These are phyloP conservation scores for Populus davidiana DNA, from an alignment of 345 rosid species.

Conservation along the genomic window DNA sequence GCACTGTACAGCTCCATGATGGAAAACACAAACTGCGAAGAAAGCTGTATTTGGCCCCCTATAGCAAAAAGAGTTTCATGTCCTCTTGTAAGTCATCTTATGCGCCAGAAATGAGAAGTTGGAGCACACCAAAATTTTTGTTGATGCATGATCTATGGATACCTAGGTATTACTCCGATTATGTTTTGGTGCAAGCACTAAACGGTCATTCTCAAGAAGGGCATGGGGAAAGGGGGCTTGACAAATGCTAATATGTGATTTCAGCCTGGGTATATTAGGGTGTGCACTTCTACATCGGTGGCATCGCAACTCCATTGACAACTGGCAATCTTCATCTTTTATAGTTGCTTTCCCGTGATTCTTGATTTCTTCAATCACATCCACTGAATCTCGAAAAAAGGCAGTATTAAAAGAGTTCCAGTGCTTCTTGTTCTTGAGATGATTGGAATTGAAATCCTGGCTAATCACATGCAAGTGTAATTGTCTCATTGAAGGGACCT, in stretches of 20 bases:
- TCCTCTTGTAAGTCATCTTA: neutral
- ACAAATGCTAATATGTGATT: conserved; percentile 62
- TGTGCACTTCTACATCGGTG: conserved; percentile 80
- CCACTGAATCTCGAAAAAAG: too few relatives aligned
- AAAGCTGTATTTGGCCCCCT: neutral
- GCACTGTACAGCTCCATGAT: neutral
- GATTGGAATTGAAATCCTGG: too few relatives aligned
- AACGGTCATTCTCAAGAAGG: conserved; percentile 45
- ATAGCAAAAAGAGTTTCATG: neutral
- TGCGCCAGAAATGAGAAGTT: neutral
- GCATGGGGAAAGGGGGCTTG: conserved; percentile 47
- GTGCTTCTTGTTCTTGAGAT: too few relatives aligned
- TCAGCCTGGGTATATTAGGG: conserved; percentile 82
- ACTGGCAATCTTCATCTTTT: conserved; percentile 38
- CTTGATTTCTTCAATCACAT: conserved; percentile 66
- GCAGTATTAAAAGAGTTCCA: too few relatives aligned
- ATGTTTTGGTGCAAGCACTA: conserved; percentile 20
- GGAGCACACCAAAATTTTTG: conserved; percentile 15
- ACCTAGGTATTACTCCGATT: conserved; percentile 7
- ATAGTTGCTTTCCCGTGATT: conserved; percentile 51
- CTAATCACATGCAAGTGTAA: conserved; percentile 91
- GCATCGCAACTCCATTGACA: conserved; percentile 81
- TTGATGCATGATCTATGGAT: neutral
- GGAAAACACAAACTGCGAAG: neutral
- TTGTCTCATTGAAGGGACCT: conserved; percentile 77